Percentiles rank a stretch among this genome's conserved stretches.
These are phyloP conservation scores for Lasiosphaeriaceae sp. DNA, from an alignment of 495 filamentous ascomycete species.

Conservation along the genomic window DNA sequence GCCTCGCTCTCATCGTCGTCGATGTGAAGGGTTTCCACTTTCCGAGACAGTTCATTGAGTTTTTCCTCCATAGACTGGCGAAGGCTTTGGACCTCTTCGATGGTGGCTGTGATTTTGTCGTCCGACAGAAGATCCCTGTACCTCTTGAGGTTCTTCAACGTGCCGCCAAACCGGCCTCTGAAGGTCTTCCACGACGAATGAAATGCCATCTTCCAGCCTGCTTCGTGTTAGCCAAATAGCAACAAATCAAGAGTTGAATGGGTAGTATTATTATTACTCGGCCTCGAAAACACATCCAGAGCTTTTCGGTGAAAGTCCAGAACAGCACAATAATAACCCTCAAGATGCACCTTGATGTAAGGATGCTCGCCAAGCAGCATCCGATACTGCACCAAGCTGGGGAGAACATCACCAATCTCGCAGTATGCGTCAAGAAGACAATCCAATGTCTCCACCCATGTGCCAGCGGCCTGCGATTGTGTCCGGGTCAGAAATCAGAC, in stretches of 20 bases:
- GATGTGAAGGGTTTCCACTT: not conserved
- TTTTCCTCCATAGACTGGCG: not conserved
- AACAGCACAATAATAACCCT: not conserved
- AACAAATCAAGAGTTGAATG: too few relatives aligned
- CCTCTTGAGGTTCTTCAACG: not conserved
- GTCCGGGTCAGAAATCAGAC: not conserved
- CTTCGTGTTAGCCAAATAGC: too few relatives aligned
- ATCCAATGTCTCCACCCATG: not conserved
- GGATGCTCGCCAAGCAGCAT: not conserved
- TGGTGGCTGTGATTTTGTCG: slow-evolving; percentile 1
- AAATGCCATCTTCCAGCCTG: not conserved
- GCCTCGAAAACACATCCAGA: not conserved
- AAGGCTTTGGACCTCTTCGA: not conserved
- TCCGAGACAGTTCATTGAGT: not conserved
- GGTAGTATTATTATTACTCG: too few relatives aligned
- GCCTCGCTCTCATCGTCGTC: not conserved
- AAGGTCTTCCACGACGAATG: not conserved
- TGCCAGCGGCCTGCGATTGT: not conserved
- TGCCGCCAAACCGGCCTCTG: not conserved
- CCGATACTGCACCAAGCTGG: not conserved
- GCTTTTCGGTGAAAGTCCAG: slow-evolving; percentile 1
- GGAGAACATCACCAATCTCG: not conserved
- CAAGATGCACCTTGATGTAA: not conserved
- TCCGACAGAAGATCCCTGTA: not conserved
- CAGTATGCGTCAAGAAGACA: not conserved